Conservation (phyloP, 306 rosid species). For the Carpinus viminea region DNA sequence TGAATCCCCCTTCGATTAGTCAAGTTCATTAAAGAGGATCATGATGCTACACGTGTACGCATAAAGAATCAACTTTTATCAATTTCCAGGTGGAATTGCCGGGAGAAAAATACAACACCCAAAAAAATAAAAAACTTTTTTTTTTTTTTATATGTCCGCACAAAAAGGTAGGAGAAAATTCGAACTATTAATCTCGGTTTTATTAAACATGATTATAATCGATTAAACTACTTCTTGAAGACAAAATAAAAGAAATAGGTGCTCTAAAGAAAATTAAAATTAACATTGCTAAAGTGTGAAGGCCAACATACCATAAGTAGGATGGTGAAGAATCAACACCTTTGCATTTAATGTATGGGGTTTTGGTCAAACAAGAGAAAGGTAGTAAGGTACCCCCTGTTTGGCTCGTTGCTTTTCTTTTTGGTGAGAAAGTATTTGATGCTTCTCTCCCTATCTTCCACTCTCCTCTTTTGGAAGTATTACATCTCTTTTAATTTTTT, state of each 20-base stretch:
- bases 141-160: no score
- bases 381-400: background rate
- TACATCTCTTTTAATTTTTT: background rate
- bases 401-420: conserved; percentile 9
- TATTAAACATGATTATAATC: no score
- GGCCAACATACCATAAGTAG: conserved; percentile 14
- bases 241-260: no score
- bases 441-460: conserved; percentile 20
- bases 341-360: conserved; percentile 36
- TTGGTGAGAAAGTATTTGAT: conserved; percentile 38
- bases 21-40: conserved; percentile 8
- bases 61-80: background rate
- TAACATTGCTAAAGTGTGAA: conserved; percentile 20
- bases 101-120: no score
- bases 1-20: conserved; percentile 4
- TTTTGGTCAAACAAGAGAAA: conserved; percentile 33
- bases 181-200: no score
- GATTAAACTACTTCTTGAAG: no score
- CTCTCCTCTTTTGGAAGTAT: background rate
- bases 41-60: conserved; percentile 14
- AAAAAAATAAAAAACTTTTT: no score
- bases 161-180: no score
- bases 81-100: no score
- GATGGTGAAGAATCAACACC: conserved; percentile 27
- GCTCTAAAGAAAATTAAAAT: background rate